These are phyloP conservation scores for Hsuehochloa calcarea DNA, from an alignment of 176 grass and related monocot species.

Conservation along the genomic window DNA sequence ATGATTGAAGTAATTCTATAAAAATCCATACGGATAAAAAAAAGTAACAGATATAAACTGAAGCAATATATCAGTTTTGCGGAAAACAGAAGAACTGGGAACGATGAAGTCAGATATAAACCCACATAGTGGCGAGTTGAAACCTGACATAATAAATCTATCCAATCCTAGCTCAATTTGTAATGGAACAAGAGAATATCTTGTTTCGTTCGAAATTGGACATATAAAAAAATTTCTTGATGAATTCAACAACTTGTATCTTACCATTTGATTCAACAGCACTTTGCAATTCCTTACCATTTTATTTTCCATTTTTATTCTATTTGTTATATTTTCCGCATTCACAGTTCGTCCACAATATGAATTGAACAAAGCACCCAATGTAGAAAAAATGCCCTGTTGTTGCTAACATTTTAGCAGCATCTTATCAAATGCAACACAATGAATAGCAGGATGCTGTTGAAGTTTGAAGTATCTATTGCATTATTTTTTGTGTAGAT, in stretches of 20 bases:
- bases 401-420: neutral
- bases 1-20: neutral
- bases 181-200: neutral
- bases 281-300: neutral
- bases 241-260: neutral
- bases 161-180: neutral
- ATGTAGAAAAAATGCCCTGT: neutral
- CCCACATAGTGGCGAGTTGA: neutral
- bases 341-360: neutral
- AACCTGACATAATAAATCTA: neutral
- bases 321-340: neutral
- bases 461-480: neutral
- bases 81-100: neutral
- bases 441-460: neutral
- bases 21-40: neutral
- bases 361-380: constrained; percentile 10
- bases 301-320: neutral
- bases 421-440: neutral
- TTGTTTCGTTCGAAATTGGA: constrained; percentile 4
- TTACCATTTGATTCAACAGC: neutral
- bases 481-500: neutral
- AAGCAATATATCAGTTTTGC: neutral
- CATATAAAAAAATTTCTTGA: neutral
- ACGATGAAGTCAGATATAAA: neutral
- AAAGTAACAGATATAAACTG: neutral